A percentile compares a stretch with the other conserved stretches of the same genome.
Evolutionary conservation across 2,329 filamentous ascomycete species (phyloP).

Genomic region (Ascochyta lentis): DNA sequence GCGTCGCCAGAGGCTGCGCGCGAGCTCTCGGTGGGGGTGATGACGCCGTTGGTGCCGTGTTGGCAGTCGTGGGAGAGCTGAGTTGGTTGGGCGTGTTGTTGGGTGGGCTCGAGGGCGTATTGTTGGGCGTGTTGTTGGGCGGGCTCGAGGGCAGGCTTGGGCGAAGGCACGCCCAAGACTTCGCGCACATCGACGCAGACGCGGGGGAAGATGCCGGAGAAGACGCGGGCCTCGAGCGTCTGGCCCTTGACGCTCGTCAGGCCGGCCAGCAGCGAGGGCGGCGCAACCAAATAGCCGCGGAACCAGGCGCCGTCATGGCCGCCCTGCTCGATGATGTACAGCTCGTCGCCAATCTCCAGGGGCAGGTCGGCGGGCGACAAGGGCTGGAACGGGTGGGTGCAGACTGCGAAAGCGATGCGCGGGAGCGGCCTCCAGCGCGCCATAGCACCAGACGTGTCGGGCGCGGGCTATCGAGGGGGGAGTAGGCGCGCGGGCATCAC

Average conservation of each 20-base stretch:
- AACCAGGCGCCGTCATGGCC: conserved; percentile 86
- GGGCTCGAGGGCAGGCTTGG: conserved; percentile 17
- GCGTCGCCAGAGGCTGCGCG: conserved; percentile 39
- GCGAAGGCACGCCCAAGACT: conserved; percentile 70
- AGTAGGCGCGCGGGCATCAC: conserved; percentile 43
- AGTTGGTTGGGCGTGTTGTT: too few species aligned
- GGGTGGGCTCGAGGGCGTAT: too few species aligned
- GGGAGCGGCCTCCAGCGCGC: conserved; percentile 89
- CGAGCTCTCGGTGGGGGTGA: conserved; percentile 49
- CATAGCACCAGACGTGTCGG: conserved; percentile 44
- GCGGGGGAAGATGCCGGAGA: conserved; percentile 96
- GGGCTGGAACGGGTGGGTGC: conserved; percentile 90
- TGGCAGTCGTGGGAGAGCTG: conserved; percentile 6
- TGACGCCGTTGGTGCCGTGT: conserved; percentile 44
- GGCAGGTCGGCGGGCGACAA: conserved; percentile 88
- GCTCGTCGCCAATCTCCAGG: conserved; percentile 95
- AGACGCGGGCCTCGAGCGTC: conserved; percentile 92
- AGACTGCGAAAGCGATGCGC: conserved; percentile 96
- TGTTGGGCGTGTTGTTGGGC: too few species aligned
- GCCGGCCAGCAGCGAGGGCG: conserved; percentile 89
- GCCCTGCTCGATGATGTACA: conserved; percentile 98
- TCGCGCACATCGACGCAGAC: conserved; percentile 96
- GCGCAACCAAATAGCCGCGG: conserved; percentile 92
- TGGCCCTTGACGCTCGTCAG: conserved; percentile 90
- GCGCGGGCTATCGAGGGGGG: conserved; percentile 38